Evolutionary conservation across 2,329 filamentous ascomycete species (phyloP).

Genomic region (Aureobasidium lini): DNA sequence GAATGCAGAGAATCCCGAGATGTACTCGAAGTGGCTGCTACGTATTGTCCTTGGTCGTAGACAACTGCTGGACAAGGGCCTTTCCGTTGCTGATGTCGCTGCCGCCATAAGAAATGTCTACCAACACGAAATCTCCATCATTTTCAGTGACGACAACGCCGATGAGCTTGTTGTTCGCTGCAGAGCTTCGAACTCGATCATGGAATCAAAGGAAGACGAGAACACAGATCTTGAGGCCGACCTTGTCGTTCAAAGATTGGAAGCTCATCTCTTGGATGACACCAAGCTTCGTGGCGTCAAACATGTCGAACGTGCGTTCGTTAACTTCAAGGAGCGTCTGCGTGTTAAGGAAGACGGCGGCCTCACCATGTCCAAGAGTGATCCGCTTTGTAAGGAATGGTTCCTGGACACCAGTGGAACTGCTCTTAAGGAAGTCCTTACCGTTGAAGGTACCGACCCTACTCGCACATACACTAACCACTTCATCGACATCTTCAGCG

Average conservation of each 20-base stretch:
- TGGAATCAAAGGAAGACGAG: conserved; percentile 61
- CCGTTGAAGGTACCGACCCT: conserved; percentile 80
- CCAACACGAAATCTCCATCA: conserved; percentile 74
- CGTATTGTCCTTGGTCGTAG: conserved; percentile 89
- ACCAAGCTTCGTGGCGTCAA: conserved; percentile 84
- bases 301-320: conserved; percentile 84
- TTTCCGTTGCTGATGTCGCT: conserved; percentile 87
- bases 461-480: conserved; percentile 88
- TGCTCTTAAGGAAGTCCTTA: conserved; percentile 72
- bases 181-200: conserved; percentile 42
- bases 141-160: conserved; percentile 97
- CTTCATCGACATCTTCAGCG: conserved; percentile 86
- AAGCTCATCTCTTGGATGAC: conserved; percentile 84
- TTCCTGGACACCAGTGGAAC: conserved; percentile 93
- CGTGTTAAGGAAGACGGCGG: conserved; percentile 62
- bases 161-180: conserved; percentile 92
- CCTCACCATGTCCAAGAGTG: conserved; percentile 64
- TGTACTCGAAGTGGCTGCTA: conserved; percentile 88
- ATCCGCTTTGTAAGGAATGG: conserved; percentile 79
- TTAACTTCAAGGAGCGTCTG: conserved; percentile 71
- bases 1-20: conserved; percentile 52
- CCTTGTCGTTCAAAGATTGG: conserved; percentile 83
- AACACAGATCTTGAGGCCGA: conserved; percentile 78
- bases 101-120: conserved; percentile 84
- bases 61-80: conserved; percentile 88